Base-by-base conservation (phyloP, 306 rosid species). In the Vigna nakashimae region DNA sequence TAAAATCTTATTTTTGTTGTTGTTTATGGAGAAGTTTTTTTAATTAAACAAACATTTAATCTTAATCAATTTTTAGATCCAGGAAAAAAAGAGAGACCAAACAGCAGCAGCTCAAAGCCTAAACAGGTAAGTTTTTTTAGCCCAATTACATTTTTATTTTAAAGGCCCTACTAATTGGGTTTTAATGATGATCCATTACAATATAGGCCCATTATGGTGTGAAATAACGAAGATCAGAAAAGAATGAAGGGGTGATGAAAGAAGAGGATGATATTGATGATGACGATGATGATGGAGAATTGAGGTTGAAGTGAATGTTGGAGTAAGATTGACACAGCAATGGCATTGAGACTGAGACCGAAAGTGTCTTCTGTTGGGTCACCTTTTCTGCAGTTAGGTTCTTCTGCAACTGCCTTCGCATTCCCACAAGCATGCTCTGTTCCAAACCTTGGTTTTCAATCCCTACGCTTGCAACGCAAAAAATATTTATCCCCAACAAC, bases 381-480 rank as follows among this genome's bases (percentile, higher is more conserved):
- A 38, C 79, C 79, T 66, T 82, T 82, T 46, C 7, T 65, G 20
- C 82, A 76, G 20, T 73, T 83, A 65, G 48, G 79, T 20, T 71
- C 81, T 49, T 15, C 65, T 30, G 43, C 71, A 10, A 52, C 83
- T 50, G 62, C 36, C 34, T 73, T 72, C 79, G 71, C 78, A 5
- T 43, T 82, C 43, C 14, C 80, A 3, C 65, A 79, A 38, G 0
- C 78, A 50, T 82, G 76, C 58, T 84, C 84, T 24, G 4, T 82
- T 87, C 83, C 87, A 57, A 84, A 83, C 79, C 26, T 80, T 76
- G 80, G 81, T 64, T 88, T 72, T 74, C 84, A 75, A 65, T 49
- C 83, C 79, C 75, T 48, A 80, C 82, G 52, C 64, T 72, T 64
- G 1, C 82, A 73, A 34, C 83, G 40, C 11, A 82, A 68, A 32